phyloP scores from a whole-genome alignment of 768 basidiomycete species.

The Tulasnella sp. region DNA sequence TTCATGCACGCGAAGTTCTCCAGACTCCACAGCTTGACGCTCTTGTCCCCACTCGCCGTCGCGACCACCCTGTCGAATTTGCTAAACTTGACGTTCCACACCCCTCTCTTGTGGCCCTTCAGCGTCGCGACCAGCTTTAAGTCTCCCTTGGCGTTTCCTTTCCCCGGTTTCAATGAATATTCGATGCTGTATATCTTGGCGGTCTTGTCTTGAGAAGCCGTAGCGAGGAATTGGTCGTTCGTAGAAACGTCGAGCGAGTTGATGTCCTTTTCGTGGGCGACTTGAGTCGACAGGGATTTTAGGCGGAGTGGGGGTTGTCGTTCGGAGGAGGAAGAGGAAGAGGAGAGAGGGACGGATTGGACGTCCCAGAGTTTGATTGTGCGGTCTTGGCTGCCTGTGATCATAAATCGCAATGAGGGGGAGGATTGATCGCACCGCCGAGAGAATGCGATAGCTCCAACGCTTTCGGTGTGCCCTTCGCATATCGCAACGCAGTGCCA shows the following conservation, averaged over 20 bases:
- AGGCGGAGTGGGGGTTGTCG: slow-evolving; percentile 54
- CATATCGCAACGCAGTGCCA: slow-evolving; percentile 85
- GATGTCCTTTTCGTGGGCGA: slow-evolving; percentile 98
- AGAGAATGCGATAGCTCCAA: slow-evolving; percentile 89
- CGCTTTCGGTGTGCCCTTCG: slow-evolving; percentile 91
- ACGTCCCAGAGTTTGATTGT: slow-evolving; percentile 99
- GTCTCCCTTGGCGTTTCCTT: slow-evolving; percentile 61
- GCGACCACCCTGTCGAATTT: slow-evolving; percentile 81
- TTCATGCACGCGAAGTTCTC: slow-evolving; percentile 90
- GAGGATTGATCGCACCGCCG: slow-evolving; percentile 46
- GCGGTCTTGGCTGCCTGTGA: slow-evolving; percentile 95
- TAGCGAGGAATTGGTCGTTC: slow-evolving; percentile 84
- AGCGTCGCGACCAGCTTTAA: slow-evolving; percentile 81
- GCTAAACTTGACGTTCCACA: slow-evolving; percentile 93
- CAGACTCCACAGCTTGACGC: slow-evolving; percentile 90
- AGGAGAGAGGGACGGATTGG: slow-evolving; percentile 50
- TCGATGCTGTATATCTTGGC: slow-evolving; percentile 86
- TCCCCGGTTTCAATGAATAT: slow-evolving; percentile 48
- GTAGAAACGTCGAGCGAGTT: slow-evolving; percentile 93
- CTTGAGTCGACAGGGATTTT: slow-evolving; percentile 79
- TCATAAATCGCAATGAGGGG: slow-evolving; percentile 63
- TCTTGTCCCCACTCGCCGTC: slow-evolving; percentile 94
- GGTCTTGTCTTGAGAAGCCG: slow-evolving; percentile 94
- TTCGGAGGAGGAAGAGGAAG: slow-evolving; percentile 39
- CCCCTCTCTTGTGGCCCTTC: slow-evolving; percentile 95